phyloP scores from a whole-genome alignment of 192 early-diverging fungal genomes.

The Umbelopsis isabellina region DNA sequence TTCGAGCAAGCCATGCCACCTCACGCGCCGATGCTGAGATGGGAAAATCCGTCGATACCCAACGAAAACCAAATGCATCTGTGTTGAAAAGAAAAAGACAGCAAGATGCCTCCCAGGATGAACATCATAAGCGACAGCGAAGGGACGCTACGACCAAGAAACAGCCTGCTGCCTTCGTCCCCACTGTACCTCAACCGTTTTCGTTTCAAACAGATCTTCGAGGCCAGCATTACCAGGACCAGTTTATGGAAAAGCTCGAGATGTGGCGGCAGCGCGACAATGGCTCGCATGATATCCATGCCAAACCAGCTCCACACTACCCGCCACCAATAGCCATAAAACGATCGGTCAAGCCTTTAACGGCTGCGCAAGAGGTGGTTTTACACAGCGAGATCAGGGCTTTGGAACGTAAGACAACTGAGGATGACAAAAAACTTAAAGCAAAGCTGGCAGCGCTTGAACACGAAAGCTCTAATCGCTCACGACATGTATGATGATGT shows the following conservation, averaged over 20 bases:
- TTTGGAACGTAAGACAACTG: neutral
- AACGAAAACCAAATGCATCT: too few relatives aligned
- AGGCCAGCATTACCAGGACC: conserved; percentile 11
- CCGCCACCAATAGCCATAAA: conserved; percentile 14
- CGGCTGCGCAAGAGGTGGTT: neutral
- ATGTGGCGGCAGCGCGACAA: conserved; percentile 11
- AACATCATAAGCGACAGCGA: neutral
- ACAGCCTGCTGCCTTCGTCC: neutral
- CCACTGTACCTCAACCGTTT: conserved; percentile 7
- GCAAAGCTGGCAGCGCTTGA: conserved; percentile 3
- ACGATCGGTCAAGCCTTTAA: conserved; percentile 4
- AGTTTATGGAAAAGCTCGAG: neutral
- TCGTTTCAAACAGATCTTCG: conserved; percentile 6
- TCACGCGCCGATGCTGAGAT: neutral
- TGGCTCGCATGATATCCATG: neutral
- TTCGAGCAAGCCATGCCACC: neutral
- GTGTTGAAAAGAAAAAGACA: conserved; percentile 12
- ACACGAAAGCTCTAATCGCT: neutral
- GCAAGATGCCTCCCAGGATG: neutral
- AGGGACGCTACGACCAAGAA: neutral
- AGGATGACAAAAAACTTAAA: conserved; percentile 9
- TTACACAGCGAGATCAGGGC: conserved; percentile 10
- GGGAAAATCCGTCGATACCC: neutral
- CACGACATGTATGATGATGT: neutral
- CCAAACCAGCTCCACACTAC: conserved; percentile 9